A percentile compares a stretch with the other conserved stretches of the same genome.
Conservation (phyloP, 2,329 filamentous ascomycete species). For the Arthroderma sp. region DNA sequence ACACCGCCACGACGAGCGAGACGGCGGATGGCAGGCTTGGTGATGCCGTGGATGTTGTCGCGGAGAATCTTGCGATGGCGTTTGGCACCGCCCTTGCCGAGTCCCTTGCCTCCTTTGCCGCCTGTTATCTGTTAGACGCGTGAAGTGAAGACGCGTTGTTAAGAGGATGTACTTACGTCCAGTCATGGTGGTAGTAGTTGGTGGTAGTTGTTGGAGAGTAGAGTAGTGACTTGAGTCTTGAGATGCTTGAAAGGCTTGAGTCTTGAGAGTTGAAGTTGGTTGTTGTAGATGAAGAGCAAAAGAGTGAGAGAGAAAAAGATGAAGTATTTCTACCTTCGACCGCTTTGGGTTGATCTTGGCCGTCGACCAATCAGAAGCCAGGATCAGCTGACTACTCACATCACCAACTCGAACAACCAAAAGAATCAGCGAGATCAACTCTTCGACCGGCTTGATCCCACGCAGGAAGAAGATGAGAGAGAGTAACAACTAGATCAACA, state of each 20-base stretch:
- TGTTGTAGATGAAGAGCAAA: constrained; percentile 16
- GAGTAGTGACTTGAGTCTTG: no score
- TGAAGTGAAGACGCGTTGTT: no score
- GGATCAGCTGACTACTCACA: constrained; percentile 17
- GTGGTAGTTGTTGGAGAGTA: constrained; percentile 17
- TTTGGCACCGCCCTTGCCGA: constrained; percentile 97
- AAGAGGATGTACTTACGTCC: constrained; percentile 43
- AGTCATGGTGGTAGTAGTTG: constrained; percentile 41
- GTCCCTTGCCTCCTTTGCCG: constrained; percentile 93
- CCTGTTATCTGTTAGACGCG: constrained; percentile 45
- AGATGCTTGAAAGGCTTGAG: no score
- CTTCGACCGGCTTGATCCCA: constrained; percentile 8
- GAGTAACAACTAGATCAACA: constrained; percentile 16
- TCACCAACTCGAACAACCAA: background rate
- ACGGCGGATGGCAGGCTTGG: constrained; percentile 96
- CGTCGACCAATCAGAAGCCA: constrained; percentile 28
- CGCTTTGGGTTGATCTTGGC: background rate
- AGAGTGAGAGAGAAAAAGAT: constrained; percentile 16
- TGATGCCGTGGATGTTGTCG: constrained; percentile 99
- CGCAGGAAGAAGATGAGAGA: background rate
- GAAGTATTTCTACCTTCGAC: background rate
- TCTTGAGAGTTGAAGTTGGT: no score
- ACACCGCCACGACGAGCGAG: constrained; percentile 98
- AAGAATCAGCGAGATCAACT: background rate
- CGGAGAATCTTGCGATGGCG: constrained; percentile 98